Evolutionary conservation across 345 rosid genomes (phyloP).

Genomic region (Nephelium lappaceum): DNA sequence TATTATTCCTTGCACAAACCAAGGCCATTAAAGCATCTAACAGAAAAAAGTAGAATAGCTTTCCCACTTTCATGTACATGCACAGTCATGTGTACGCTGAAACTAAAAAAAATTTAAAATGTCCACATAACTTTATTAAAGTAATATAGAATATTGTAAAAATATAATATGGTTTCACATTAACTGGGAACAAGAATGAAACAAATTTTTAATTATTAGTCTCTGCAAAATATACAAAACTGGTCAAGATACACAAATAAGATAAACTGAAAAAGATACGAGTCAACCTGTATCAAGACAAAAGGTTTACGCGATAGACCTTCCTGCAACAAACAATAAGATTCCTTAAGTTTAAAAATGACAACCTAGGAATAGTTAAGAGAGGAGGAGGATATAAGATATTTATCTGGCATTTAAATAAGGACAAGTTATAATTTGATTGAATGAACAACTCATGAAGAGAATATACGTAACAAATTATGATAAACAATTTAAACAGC

Average conservation of each 20-base stretch:
- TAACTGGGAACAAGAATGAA: not conserved
- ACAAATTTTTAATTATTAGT: not conserved
- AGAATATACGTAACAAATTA: not conserved
- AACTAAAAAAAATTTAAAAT: not conserved
- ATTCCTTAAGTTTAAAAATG: conserved; percentile 16
- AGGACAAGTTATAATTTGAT: not conserved
- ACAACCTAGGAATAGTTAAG: not conserved
- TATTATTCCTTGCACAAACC: not conserved
- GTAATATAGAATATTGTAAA: not conserved
- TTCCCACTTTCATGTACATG: not conserved
- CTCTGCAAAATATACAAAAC: not conserved
- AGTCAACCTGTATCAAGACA: conserved; percentile 87
- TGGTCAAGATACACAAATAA: conserved; percentile 5
- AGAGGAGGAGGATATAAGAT: not conserved
- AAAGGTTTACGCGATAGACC: conserved; percentile 83
- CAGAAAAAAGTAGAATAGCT: not conserved
- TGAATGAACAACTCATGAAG: not conserved
- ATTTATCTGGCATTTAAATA: not conserved
- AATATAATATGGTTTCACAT: not conserved
- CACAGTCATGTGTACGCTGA: not conserved
- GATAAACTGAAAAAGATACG: conserved; percentile 20
- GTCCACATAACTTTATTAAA: not conserved
- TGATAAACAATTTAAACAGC: not conserved
- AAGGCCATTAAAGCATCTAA: not conserved
- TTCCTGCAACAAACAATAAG: conserved; percentile 56